Conservation (phyloP, 2,329 filamentous ascomycete species). For the Verticillium longisporum region DNA sequence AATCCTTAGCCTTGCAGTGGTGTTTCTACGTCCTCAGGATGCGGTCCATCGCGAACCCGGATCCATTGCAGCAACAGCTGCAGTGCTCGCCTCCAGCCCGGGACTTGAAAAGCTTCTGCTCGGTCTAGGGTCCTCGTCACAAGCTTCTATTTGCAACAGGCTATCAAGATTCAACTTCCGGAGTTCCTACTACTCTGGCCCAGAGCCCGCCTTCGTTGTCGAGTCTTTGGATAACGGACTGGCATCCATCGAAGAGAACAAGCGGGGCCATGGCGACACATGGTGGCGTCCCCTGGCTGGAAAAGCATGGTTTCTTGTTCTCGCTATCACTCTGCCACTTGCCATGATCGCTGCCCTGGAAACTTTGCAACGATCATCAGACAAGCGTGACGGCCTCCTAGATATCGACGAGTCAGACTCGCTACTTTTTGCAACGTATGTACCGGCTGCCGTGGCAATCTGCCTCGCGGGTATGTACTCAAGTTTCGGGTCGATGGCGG, state of each 20-base stretch:
- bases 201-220: background rate
- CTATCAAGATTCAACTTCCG: background rate
- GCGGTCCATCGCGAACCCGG: slow-evolving; percentile 7
- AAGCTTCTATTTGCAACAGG: background rate
- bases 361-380: slow-evolving; percentile 15
- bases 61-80: slow-evolving; percentile 4
- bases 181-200: background rate
- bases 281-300: slow-evolving; percentile 17
- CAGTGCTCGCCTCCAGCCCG: slow-evolving; percentile 7
- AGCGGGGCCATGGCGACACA: background rate
- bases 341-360: slow-evolving; percentile 14
- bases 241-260: background rate
- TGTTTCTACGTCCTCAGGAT: slow-evolving; percentile 4
- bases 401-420: slow-evolving; percentile 8
- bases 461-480: slow-evolving; percentile 15
- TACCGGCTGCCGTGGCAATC: slow-evolving; percentile 13
- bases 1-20: slow-evolving; percentile 1
- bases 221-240: background rate
- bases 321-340: slow-evolving; percentile 16
- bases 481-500: slow-evolving; percentile 12
- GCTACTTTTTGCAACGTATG: slow-evolving; percentile 20
- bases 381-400: slow-evolving; percentile 18
- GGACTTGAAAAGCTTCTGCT: background rate
- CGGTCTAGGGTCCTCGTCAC: background rate
- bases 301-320: slow-evolving; percentile 14